Conservation (phyloP, 768 basidiomycete species). For the Leccinum truebloodii region DNA sequence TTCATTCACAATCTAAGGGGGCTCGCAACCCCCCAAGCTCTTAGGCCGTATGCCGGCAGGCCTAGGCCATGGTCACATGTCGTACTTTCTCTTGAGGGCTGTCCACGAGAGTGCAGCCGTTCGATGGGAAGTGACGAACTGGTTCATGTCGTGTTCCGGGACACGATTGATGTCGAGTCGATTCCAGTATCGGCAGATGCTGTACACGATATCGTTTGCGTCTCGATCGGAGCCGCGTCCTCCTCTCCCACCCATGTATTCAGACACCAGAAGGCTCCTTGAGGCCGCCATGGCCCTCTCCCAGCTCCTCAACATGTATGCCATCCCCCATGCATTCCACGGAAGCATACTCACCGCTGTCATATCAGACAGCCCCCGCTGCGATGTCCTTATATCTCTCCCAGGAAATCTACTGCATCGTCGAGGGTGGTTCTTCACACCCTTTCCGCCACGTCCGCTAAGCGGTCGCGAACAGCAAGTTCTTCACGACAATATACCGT, state of each 20-base stretch:
- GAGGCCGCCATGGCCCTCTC: slow-evolving; percentile 81
- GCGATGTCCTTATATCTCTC: slow-evolving; percentile 52
- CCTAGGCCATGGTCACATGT: slow-evolving; percentile 40
- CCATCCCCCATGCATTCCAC: slow-evolving; percentile 80
- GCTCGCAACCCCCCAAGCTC: background rate
- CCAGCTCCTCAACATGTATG: slow-evolving; percentile 50
- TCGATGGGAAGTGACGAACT: slow-evolving; percentile 61
- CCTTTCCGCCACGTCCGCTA: slow-evolving; percentile 82
- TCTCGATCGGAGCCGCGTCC: slow-evolving; percentile 69
- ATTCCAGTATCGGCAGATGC: slow-evolving; percentile 76
- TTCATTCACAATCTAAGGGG: slow-evolving; percentile 3
- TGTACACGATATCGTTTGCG: slow-evolving; percentile 74
- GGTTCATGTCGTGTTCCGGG: slow-evolving; percentile 82
- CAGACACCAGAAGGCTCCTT: slow-evolving; percentile 71
- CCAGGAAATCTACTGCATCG: slow-evolving; percentile 85
- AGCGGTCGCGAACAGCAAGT: slow-evolving; percentile 62
- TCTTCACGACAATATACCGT: slow-evolving; percentile 47
- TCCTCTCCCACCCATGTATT: slow-evolving; percentile 44
- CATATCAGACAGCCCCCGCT: slow-evolving; percentile 61
- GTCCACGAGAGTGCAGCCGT: slow-evolving; percentile 72
- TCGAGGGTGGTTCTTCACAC: slow-evolving; percentile 70
- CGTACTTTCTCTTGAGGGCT: slow-evolving; percentile 73
- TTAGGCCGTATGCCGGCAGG: slow-evolving; percentile 1
- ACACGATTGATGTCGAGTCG: slow-evolving; percentile 84
- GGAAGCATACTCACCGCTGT: slow-evolving; percentile 72